phyloP scores from a whole-genome alignment of 768 basidiomycete genomes.

The Antrodiella citrinella region DNA sequence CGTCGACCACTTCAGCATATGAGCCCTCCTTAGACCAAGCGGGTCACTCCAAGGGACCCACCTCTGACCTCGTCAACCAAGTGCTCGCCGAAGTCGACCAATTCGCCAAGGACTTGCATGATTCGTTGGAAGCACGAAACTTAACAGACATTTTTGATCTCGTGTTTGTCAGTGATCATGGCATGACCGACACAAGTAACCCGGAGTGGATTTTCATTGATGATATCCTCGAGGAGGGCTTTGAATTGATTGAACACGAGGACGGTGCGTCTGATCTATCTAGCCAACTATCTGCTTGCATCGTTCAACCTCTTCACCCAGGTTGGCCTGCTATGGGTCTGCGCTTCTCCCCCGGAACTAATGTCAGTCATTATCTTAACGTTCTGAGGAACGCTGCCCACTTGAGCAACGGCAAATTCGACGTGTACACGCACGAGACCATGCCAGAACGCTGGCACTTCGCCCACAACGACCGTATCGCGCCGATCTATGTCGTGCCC shows the following conservation, averaged over 20 bases:
- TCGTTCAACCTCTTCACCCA: constrained; percentile 11
- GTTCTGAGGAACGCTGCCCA: constrained; percentile 44
- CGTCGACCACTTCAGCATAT: constrained; percentile 42
- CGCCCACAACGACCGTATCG: constrained; percentile 63
- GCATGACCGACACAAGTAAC: constrained; percentile 87
- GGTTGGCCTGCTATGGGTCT: constrained; percentile 90
- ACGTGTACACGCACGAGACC: constrained; percentile 69
- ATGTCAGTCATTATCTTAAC: constrained; percentile 48
- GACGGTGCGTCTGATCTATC: constrained; percentile 38
- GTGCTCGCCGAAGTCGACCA: constrained; percentile 61
- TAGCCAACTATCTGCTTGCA: not conserved
- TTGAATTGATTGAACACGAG: constrained; percentile 54
- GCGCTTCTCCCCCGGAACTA: constrained; percentile 55
- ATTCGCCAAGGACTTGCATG: constrained; percentile 66
- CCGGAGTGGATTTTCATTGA: constrained; percentile 73
- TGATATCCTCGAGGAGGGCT: constrained; percentile 64
- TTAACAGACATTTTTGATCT: constrained; percentile 80
- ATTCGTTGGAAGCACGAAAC: constrained; percentile 58
- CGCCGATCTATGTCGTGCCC: constrained; percentile 82
- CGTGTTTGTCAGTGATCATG: constrained; percentile 85
- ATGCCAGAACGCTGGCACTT: constrained; percentile 85
- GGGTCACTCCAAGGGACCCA: constrained; percentile 65
- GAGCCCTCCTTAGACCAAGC: constrained; percentile 85
- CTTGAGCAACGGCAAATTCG: constrained; percentile 56
- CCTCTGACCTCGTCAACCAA: constrained; percentile 65